Evolutionary conservation across 1,284 basidiomycete genomes (phyloP).

Genomic region (Sporisorium graminicola): DNA sequence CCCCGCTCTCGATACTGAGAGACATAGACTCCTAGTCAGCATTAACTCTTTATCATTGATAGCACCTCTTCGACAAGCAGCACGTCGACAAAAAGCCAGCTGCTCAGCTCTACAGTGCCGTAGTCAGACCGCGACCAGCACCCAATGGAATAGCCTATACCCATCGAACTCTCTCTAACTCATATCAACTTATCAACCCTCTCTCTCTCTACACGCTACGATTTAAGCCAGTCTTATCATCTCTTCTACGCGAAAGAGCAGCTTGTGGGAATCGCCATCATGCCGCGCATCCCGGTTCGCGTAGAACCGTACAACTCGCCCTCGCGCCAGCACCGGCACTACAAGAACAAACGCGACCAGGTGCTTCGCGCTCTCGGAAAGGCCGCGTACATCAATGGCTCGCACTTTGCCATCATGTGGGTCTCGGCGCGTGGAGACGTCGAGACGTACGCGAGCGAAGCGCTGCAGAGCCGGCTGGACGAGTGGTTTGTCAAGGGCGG

Average conservation of each 20-base stretch:
- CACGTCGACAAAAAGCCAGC: not conserved
- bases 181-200: not conserved
- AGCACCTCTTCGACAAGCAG: not conserved
- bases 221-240: too few species aligned
- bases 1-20: not conserved
- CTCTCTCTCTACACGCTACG: too few species aligned
- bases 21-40: not conserved
- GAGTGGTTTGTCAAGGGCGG: conserved; percentile 65
- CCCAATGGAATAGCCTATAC: not conserved
- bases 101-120: not conserved
- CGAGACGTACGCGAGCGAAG: conserved; percentile 73
- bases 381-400: conserved; percentile 72
- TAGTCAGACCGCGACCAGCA: not conserved
- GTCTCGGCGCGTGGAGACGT: conserved; percentile 73
- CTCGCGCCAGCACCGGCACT: conserved; percentile 73
- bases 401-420: conserved; percentile 74
- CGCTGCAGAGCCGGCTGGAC: conserved; percentile 59
- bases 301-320: conserved; percentile 73
- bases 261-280: too few species aligned
- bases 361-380: conserved; percentile 73
- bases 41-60: not conserved
- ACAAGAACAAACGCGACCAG: conserved; percentile 74
- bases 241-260: too few species aligned
- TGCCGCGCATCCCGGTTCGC: conserved; percentile 73
- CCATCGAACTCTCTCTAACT: too few species aligned